These are phyloP conservation scores for Scutellaria galericulata DNA, from an alignment of 257 asterid species.

Conservation along the genomic window DNA sequence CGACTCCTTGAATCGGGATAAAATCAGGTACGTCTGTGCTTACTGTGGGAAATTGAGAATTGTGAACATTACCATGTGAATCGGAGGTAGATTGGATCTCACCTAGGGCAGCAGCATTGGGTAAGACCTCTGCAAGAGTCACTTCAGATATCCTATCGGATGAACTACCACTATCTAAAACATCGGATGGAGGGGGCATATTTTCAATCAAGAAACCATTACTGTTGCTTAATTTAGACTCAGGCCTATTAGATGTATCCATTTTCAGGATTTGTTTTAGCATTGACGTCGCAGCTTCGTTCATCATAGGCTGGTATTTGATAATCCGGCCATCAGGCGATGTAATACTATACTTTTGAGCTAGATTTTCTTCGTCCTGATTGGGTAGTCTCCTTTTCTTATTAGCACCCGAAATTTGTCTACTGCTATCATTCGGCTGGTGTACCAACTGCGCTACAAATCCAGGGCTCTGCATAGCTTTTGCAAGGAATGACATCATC, in stretches of 20 bases:
- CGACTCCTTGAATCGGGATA: conserved; percentile 38
- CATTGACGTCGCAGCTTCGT: conserved; percentile 79
- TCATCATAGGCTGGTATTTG: conserved; percentile 74
- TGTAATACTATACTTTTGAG: conserved; percentile 38
- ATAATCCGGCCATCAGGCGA: conserved; percentile 66
- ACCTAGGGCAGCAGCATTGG: conserved; percentile 38
- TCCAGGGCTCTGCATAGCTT: conserved; percentile 83
- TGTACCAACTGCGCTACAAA: conserved; percentile 76
- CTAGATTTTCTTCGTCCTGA: conserved; percentile 58
- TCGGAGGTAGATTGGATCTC: conserved; percentile 50
- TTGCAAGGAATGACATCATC: conserved; percentile 89
- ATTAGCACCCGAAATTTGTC: conserved; percentile 62
- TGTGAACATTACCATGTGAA: conserved; percentile 36
- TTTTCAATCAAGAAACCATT: conserved; percentile 60
- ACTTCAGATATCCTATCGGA: conserved; percentile 56
- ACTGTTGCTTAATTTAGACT: conserved; percentile 45
- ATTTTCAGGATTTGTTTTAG: conserved; percentile 62
- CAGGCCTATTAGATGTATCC: conserved; percentile 53
- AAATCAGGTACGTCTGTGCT: conserved; percentile 43
- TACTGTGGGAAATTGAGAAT: conserved; percentile 38
- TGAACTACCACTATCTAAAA: conserved; percentile 50
- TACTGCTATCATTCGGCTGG: conserved; percentile 54
- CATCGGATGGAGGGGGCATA: conserved; percentile 41
- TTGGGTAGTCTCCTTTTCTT: conserved; percentile 78
- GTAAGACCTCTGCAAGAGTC: conserved; percentile 64